phyloP scores from a whole-genome alignment of 1,139 yeast genomes.

The Maudiozyma humilis region DNA sequence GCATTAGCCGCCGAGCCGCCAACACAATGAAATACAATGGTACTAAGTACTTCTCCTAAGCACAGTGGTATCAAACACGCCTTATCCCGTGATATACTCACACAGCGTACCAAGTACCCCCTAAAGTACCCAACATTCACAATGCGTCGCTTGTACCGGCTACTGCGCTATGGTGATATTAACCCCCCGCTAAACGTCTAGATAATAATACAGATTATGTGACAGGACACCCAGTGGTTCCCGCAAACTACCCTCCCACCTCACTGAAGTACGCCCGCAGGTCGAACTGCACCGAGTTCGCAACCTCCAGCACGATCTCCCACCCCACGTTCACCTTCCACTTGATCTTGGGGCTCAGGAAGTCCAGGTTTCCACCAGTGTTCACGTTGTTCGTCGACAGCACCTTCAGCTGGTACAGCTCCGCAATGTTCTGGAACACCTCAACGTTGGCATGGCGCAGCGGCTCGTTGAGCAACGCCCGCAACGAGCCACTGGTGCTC shows the following conservation, averaged over 20 bases:
- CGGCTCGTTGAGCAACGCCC: constrained; percentile 17
- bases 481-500: constrained; percentile 16
- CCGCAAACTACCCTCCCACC: background rate
- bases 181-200: no score
- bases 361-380: constrained; percentile 40
- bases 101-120: no score
- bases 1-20: no score
- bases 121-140: no score
- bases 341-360: constrained; percentile 52
- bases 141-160: no score
- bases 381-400: constrained; percentile 33
- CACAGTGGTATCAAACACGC: no score
- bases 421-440: constrained; percentile 54
- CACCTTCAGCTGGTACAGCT: constrained; percentile 49
- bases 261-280: constrained; percentile 43
- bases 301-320: constrained; percentile 45
- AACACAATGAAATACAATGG: no score
- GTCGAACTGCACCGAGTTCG: constrained; percentile 49
- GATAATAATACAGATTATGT: no score
- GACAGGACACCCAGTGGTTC: no score
- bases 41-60: no score
- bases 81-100: no score
- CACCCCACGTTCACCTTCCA: constrained; percentile 64
- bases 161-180: no score
- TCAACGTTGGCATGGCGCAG: constrained; percentile 43